Percentiles rank a stretch among this genome's conserved stretches.
These are phyloP conservation scores for Nelumbo lutea DNA, from an alignment of 164 flowering plant species.

Conservation along the genomic window DNA sequence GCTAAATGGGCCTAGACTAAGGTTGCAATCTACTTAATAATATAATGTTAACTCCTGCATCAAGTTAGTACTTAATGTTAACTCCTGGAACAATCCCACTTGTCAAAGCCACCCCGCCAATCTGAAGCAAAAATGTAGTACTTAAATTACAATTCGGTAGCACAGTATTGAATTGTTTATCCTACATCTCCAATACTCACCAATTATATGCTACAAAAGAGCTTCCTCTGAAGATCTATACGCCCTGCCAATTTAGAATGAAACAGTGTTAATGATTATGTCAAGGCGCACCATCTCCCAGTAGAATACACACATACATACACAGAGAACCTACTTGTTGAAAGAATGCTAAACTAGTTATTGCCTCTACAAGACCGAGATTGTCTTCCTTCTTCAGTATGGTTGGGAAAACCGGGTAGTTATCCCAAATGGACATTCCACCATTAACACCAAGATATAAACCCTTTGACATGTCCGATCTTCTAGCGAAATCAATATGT, in stretches of 20 bases:
- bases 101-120: slow-evolving; percentile 92
- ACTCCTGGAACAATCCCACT: slow-evolving; percentile 77
- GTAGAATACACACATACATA: neutral
- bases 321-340: slow-evolving; percentile 45
- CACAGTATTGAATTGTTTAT: neutral
- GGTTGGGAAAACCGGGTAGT: slow-evolving; percentile 50
- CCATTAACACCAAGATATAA: slow-evolving; percentile 48
- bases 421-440: slow-evolving; percentile 79
- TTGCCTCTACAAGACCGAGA: slow-evolving; percentile 96
- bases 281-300: neutral
- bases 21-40: no score
- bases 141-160: neutral
- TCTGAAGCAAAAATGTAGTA: slow-evolving; percentile 33
- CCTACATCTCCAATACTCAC: slow-evolving; percentile 37
- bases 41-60: no score
- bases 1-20: no score
- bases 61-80: no score
- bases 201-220: slow-evolving; percentile 94
- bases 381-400: slow-evolving; percentile 78
- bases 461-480: slow-evolving; percentile 66
- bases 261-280: neutral
- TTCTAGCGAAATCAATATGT: slow-evolving; percentile 66
- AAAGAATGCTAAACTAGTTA: slow-evolving; percentile 79
- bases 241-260: slow-evolving; percentile 56
- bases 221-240: slow-evolving; percentile 86